Evolutionary conservation across 31 red algal genomes (phyloP).

Genomic region (Odonthalia washingtoniensis): DNA sequence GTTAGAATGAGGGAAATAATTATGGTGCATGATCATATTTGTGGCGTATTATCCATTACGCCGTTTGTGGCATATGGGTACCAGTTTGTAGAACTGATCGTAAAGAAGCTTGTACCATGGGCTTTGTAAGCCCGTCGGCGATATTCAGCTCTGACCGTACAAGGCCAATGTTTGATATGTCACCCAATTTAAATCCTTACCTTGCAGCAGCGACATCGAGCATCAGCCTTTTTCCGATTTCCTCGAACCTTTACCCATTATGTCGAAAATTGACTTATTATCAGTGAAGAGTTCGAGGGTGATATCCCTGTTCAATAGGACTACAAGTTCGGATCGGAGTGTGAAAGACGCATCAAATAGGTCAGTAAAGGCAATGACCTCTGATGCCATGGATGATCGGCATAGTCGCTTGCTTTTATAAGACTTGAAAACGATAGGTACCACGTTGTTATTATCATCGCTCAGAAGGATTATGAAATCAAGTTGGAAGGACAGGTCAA

Average conservation of each 20-base stretch:
- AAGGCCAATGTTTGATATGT: too few species aligned
- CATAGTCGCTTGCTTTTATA: not conserved
- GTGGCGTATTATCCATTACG: too few species aligned
- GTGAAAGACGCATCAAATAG: not conserved
- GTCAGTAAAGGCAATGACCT: not conserved
- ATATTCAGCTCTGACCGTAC: too few species aligned
- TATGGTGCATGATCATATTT: too few species aligned
- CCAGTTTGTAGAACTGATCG: too few species aligned
- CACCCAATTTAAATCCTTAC: too few species aligned
- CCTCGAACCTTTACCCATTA: slow-evolving; percentile 33
- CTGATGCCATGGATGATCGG: not conserved
- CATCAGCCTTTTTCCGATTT: slow-evolving; percentile 12
- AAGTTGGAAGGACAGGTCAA: slow-evolving; percentile 23
- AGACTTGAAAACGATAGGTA: slow-evolving; percentile 12
- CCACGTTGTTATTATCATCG: not conserved
- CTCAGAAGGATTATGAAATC: not conserved
- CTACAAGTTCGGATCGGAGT: not conserved
- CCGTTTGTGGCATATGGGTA: too few species aligned
- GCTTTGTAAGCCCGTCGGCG: too few species aligned
- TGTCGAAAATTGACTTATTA: slow-evolving; percentile 12
- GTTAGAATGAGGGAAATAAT: too few species aligned
- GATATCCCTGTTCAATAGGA: not conserved
- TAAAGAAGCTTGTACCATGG: too few species aligned
- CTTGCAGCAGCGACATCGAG: slow-evolving; percentile 15
- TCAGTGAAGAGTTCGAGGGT: not conserved